phyloP scores from a whole-genome alignment of 2,329 filamentous ascomycete species.

The Alternaria rosae region DNA sequence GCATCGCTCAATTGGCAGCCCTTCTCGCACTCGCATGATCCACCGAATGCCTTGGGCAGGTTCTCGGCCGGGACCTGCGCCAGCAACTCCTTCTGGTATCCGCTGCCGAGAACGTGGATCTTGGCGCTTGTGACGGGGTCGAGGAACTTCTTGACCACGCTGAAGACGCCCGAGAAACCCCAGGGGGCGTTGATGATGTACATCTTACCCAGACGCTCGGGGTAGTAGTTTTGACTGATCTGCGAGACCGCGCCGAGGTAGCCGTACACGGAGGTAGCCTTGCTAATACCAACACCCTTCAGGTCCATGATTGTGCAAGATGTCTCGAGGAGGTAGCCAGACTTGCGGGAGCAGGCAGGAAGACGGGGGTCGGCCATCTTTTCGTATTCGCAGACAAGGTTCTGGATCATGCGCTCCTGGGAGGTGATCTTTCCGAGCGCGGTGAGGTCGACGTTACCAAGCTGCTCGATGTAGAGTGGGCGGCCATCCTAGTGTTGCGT shows the following conservation, averaged over 20 bases:
- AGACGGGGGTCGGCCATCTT: conserved; percentile 91
- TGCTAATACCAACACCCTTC: conserved; percentile 87
- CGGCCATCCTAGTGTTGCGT: conserved; percentile 76
- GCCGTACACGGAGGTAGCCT: conserved; percentile 82
- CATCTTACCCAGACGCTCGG: conserved; percentile 92
- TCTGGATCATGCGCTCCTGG: conserved; percentile 91
- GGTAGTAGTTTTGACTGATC: conserved; percentile 99
- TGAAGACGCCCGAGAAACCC: conserved; percentile 89
- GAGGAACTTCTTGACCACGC: conserved; percentile 88
- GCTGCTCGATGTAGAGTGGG: conserved; percentile 95
- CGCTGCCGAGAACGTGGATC: conserved; percentile 85
- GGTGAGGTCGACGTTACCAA: conserved; percentile 89
- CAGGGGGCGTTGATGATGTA: conserved; percentile 98
- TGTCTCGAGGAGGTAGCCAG: conserved; percentile 89
- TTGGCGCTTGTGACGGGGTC: conserved; percentile 97
- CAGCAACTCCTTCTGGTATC: conserved; percentile 85
- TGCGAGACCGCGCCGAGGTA: conserved; percentile 85
- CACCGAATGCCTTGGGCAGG: conserved; percentile 85
- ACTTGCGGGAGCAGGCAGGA: conserved; percentile 93
- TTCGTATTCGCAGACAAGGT: conserved; percentile 97
- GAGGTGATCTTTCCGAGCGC: conserved; percentile 94
- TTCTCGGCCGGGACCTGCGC: conserved; percentile 88
- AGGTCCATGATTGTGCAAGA: conserved; percentile 99
- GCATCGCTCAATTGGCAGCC: conserved; percentile 88
- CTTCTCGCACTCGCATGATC: conserved; percentile 79